Base-by-base conservation (phyloP, 495 filamentous ascomycete species). In the Niebla homalea region DNA sequence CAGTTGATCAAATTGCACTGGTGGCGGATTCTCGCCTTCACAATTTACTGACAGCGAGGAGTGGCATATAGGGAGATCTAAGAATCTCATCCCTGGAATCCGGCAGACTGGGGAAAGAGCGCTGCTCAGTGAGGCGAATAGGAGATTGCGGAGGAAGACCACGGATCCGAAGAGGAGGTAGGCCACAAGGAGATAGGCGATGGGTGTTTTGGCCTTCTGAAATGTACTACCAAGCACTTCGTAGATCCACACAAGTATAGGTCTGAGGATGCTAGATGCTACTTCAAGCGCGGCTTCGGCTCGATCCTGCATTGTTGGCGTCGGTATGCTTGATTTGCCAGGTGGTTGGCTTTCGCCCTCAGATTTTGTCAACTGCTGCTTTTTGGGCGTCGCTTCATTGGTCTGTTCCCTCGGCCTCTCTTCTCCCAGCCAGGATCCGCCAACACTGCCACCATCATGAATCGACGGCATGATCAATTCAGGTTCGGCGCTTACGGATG, bases 1-100 rank as follows among this genome's bases (percentile, higher is more conserved):
- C 20, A 88, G 66, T 49, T 76, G 68, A 37, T 83, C 78, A 50
- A 87, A 88, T 48, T 83, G 75, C 16, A 80, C 68, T 4, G 62
- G 59, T 15, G 58, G 57, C 43, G 56, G 44, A 14, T 41, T 15
- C 37, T 57, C 55, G 37, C 48, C 39, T 46, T 53, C 48, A 18
- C 47, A 48, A 7, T 53, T 60, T 46, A 52, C 37, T n/a, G 50
- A 46, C 14, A 55, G 36, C 19, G 50, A 35, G 5, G 63, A 64
- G 4, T 70, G 58, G 53, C 83, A 87, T 54, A 85, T 78, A 15
- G 80, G 75, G 5, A 84, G 61, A 49, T 72, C 62, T 8, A 85
- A 54, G 15, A 73, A 60, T 1, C 75, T 76, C 14, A 63, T 68
- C 7, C 79, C 80, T 0, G 84, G 83, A 2, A 88, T 62, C 18